Evolutionary conservation across 768 basidiomycete genomes (phyloP), one percentile per base, ranked within the genome.

Genomic region (Psilocybe cyanescens): DNA sequence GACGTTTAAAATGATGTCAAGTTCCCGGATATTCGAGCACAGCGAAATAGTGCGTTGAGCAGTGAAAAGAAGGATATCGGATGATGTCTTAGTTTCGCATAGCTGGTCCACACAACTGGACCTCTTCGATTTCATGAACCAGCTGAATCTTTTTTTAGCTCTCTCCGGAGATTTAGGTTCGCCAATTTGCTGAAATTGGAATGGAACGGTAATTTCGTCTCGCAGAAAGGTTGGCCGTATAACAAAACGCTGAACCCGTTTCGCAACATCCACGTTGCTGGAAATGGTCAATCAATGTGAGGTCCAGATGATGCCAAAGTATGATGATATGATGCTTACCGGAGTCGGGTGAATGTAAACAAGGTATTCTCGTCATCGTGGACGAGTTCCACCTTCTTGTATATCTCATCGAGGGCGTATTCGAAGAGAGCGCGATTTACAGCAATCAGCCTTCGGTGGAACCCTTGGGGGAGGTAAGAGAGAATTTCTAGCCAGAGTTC

Each of bases 401-500:
- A 75, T n/a, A 72, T 65, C 31, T 71, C 68, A 30, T 71, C 54
- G 63, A 73, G 60, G 4, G 66, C 74, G 16, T 74, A 51, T 28
- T 72, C 64, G 54, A 71, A 75, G 14, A 75, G 65, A 1, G 53
- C 45, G 33, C 72, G 67, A 35, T 68, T 73, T 14, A 74, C 49
- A 17, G 71, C 69, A 46, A 72, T 60, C 60, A 71, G 52, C 52
- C 60, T 70, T 30, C 62, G 64, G 14, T 65, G 35, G 14, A 48
- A 53, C 33, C 45, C 52, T 16, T 58, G 56, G 28, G 69, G 68
- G 35, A 71, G 62, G 60, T 70, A 71, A 2, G 63, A 61, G 2
- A 68, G 59, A 11, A 73, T 68, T 41, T 71, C 69, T 7, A 65
- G 59, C 72, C 69, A 71, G 29, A 73, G 24, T 44, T 71, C 70